Base-by-base conservation (phyloP, 495 filamentous ascomycete species). In the Hypoxylon trugodes region DNA sequence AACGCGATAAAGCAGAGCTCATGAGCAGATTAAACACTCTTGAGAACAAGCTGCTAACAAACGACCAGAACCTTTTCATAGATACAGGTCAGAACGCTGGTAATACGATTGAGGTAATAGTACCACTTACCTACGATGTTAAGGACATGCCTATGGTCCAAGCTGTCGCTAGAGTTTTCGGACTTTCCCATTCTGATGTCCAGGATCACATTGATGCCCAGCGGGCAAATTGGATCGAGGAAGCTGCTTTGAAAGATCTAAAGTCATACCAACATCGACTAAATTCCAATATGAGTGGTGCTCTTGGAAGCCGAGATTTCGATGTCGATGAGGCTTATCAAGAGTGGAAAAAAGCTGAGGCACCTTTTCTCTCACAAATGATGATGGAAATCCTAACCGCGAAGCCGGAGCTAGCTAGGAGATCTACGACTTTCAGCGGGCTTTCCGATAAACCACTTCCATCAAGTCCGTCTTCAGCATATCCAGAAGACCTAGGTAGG, bases 61-160 rank as follows among this genome's bases (percentile, higher is more conserved):
- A 97, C 72, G 95, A 98, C 70, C 91, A 97, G 73, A 92, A 96
- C 71, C 82, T 98, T 21, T 84, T 81, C 16, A 79, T 86, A 13
- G 78, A 74, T 81, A 69, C 79, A 65, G 68, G 77, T 73, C 56
- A 90, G 42, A 78, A 83, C 45, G 66, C 77, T 12, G 84, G 81
- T 13, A 83, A 86, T 32, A 82, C 84, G 25, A 84, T 91, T 24
- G 93, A 96, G 71, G 90, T 91, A 6, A 81, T 89, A 24, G 86
- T 90, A 7, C 91, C 93, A 1, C 73, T 95, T 41, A 95, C 87
- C 72, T 92, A 96, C 70, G 89, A 96, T 73, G 88, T 97, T 46
- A 96, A 93, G 77, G 96, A 99, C 70, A 99, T 99, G 96, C 87
- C 87, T 16, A 83, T 97, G 74, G 96, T 97, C 22, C 89, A 93